phyloP scores from a whole-genome alignment of 176 grass and related monocot species.

The Chloris gayana region DNA sequence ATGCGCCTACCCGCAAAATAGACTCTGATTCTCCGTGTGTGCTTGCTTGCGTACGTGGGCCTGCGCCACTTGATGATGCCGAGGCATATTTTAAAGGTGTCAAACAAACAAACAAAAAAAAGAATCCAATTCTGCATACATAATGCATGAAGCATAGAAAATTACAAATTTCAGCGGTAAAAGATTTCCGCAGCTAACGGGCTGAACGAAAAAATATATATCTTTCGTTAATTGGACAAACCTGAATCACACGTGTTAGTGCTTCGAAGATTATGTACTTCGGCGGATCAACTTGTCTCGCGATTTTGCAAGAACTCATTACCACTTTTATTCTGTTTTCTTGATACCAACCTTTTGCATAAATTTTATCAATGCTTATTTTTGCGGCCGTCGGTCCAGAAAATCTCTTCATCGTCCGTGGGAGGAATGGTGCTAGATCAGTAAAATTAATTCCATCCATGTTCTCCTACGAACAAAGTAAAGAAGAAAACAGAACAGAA shows the following conservation, averaged over 20 bases:
- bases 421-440: neutral
- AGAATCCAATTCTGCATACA: neutral
- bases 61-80: neutral
- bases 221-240: neutral
- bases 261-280: neutral
- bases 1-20: neutral
- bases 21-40: conserved; percentile 13
- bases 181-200: neutral
- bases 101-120: neutral
- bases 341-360: neutral
- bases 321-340: neutral
- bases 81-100: conserved; percentile 17
- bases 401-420: neutral
- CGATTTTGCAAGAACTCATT: neutral
- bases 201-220: neutral
- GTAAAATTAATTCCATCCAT: neutral
- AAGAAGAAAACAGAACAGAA: neutral
- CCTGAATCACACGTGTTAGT: neutral
- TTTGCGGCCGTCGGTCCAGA: neutral
- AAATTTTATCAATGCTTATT: neutral
- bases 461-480: neutral
- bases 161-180: too few relatives aligned
- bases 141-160: neutral
- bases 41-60: neutral
- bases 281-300: too few relatives aligned